Conservation (phyloP, 306 rosid species). For the Quercus wislizeni region DNA sequence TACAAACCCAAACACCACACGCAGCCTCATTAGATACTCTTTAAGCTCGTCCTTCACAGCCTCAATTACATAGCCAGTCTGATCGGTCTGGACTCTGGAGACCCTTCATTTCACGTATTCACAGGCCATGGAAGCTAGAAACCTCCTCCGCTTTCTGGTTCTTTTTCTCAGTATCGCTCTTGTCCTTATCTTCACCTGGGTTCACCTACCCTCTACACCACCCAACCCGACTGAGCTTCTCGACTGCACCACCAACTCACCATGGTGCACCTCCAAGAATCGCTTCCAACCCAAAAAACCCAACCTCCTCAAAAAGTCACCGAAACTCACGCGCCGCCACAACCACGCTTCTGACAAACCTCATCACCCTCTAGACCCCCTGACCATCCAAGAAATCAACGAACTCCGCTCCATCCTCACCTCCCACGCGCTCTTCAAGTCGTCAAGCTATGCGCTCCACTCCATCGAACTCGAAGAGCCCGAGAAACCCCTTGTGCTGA, state of each 20-base stretch:
- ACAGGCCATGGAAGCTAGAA: slow-evolving; percentile 52
- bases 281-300: slow-evolving; percentile 31
- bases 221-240: slow-evolving; percentile 26
- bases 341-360: slow-evolving; percentile 44
- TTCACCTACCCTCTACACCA: slow-evolving; percentile 41
- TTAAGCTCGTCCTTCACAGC: too few species aligned
- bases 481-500: slow-evolving; percentile 46
- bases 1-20: too few species aligned
- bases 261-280: slow-evolving; percentile 59
- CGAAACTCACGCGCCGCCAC: slow-evolving; percentile 26
- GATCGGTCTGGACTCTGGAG: too few species aligned
- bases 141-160: slow-evolving; percentile 34
- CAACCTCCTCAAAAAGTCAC: slow-evolving; percentile 16
- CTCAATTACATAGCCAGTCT: too few species aligned
- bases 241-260: slow-evolving; percentile 48
- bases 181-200: slow-evolving; percentile 47
- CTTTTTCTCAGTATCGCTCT: slow-evolving; percentile 28
- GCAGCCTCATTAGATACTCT: too few species aligned
- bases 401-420: slow-evolving; percentile 44
- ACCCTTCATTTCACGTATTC: neutral
- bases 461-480: slow-evolving; percentile 68
- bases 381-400: slow-evolving; percentile 65
- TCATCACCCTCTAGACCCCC: slow-evolving; percentile 85
- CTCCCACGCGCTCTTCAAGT: slow-evolving; percentile 44
- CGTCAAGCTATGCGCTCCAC: slow-evolving; percentile 37